Evolutionary conservation across 2,329 filamentous ascomycete species (phyloP), one percentile per base, ranked within the genome.

Genomic region (Ramichloridium luteum): DNA sequence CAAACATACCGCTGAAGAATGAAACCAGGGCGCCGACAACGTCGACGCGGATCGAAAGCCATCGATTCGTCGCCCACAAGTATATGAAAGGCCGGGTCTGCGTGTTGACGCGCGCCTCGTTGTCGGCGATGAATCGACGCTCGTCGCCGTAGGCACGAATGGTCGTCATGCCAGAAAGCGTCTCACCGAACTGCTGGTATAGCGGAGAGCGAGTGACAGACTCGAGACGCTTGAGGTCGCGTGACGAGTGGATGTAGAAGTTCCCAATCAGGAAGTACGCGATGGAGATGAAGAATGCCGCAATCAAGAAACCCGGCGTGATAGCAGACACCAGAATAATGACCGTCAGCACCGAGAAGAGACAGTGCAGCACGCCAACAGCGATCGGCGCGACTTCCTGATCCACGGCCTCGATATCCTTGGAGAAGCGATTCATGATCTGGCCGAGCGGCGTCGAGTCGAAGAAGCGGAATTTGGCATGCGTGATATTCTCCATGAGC

Each of bases 161-260:
- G 0, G 90, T 98, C 3, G 88, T 92, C 57, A 98, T 90, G 16
- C 90, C 90, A 30, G 77, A 83, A 12, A 98, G 62, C 0, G 92
- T 96, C 62, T 98, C 90, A 41, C 90, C 88, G 45, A 98, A 98
- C 46, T 96, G 90, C 57, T 98, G 90, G 61, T 94, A 98, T 5
- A 98, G 65, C 1, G 90, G 90, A 55, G 86, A 96, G 51, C 88
- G 73, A 55, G 94, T 83, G 1, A 96, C 77, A 5, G 88, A 93
- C 56, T 98, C 92, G 5, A 98, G 65, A 29, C 90, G 77, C 65
- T 98, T 98, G 34, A 98, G 68, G 52, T 96, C 90, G 42, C 88
- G 76, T n/a, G 90, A 96, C 0, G 88, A 80, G 45, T 77, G 77
- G 28, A 98, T 72, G 57, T 98, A 98, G 52, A 96, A 84, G 25